Evolutionary conservation across 257 asterid species (phyloP), one percentile per base, ranked within the genome.

Genomic region (Coffea eugenioides): DNA sequence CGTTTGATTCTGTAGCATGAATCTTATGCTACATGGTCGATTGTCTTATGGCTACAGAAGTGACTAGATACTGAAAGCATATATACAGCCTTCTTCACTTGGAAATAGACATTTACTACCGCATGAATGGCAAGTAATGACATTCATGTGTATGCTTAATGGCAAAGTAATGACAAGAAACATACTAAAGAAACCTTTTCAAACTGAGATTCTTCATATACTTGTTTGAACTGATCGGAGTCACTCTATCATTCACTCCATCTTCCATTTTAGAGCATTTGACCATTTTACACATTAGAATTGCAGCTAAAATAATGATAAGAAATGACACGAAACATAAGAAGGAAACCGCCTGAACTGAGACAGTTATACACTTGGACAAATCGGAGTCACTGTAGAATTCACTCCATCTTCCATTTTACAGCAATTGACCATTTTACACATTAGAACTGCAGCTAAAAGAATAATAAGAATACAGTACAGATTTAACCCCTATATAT

Each of bases 401-500:
- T 73, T 21, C 48, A 4, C 76, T 6, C 68, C 70, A 21, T 21
- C 41, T 75, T 20, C 69, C 71, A 2, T 4, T 4, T 18, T 1
- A 54, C 10, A 20, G 41, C 67, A 51, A 78, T 0, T 51, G 57
- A 23, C 56, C 48, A 73, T 68, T 20, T 64, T 73, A 78, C 79
- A 61, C 54, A 14, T 0, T n/a, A 51, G 8, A 49, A 2, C 46
- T 14, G 61, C 75, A 71, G 43, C 70, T 20, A 65, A 27, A 65
- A 27, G 70, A 39, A 39, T 12, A 39, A 34, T 64, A 20, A 4
- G 41, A 36, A 56, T 39, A 77, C 41, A 69, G 21, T 65, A 65
- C 70, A 56, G 56, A 14, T 48, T 88, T 85, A 95, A 45, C 90
- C 89, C 85, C 70, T 93, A 78, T 88, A 91, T 52, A 94, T 82